These are phyloP conservation scores for Schoenoplectus tabernaemontani DNA, from an alignment of 202 grass and related monocot genomes.

Conservation along the genomic window DNA sequence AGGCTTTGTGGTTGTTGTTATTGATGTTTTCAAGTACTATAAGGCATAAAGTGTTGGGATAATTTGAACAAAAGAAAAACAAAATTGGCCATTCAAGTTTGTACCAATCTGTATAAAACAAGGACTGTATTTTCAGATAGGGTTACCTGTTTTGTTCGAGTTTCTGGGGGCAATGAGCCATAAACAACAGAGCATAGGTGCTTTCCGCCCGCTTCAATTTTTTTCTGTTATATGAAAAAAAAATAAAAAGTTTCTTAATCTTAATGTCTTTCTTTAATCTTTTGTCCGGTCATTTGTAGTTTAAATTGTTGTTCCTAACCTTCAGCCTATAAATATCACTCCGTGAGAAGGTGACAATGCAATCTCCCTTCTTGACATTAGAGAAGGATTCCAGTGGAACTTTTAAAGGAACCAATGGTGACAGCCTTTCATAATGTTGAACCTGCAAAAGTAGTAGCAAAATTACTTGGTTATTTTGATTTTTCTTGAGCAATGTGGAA, in stretches of 20 bases:
- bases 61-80: not conserved
- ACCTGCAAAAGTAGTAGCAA: constrained; percentile 38
- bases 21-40: not conserved
- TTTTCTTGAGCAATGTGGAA: not conserved
- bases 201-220: constrained; percentile 65
- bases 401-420: constrained; percentile 79
- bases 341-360: constrained; percentile 79
- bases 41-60: not conserved
- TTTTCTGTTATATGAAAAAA: constrained; percentile 47
- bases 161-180: constrained; percentile 93
- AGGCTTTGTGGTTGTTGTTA: too few species aligned
- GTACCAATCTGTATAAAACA: not conserved
- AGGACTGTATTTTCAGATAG: not conserved
- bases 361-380: constrained; percentile 79
- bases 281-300: not conserved
- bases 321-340: constrained; percentile 67
- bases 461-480: not conserved
- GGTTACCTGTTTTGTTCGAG: constrained; percentile 87
- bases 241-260: not conserved
- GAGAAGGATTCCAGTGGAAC: constrained; percentile 68
- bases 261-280: not conserved
- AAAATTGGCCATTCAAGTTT: not conserved
- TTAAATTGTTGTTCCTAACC: constrained; percentile 46
- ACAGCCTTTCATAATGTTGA: constrained; percentile 90
- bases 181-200: constrained; percentile 98